Evolutionary conservation across 371 early-diverging fungal genomes (phyloP).

Genomic region (Batrachochytrium dendrobatidis): DNA sequence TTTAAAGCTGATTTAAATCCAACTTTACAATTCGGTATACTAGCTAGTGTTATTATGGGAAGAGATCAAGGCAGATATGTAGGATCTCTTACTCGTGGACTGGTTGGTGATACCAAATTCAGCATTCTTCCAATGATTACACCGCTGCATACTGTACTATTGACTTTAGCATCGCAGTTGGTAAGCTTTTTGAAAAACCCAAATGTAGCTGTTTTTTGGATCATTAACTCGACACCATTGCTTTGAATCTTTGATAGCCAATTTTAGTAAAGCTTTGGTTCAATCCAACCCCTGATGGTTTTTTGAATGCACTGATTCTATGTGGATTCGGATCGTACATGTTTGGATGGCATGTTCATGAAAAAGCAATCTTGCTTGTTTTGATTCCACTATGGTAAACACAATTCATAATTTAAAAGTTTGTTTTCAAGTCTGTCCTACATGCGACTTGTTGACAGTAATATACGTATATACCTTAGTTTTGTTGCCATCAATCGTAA

Average conservation of each 20-base stretch:
- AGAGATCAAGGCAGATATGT: neutral
- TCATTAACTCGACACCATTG: neutral
- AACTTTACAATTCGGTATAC: neutral
- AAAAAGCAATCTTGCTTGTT: slow-evolving; percentile 87
- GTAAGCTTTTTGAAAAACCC: slow-evolving; percentile 30
- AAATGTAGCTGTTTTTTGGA: neutral
- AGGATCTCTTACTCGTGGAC: slow-evolving; percentile 79
- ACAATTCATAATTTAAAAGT: neutral
- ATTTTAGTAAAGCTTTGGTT: slow-evolving; percentile 46
- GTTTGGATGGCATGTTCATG: slow-evolving; percentile 98
- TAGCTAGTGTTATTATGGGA: neutral
- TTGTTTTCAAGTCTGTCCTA: slow-evolving; percentile 10
- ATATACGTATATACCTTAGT: slow-evolving; percentile 8
- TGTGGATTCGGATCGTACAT: slow-evolving; percentile 83
- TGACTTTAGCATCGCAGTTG: slow-evolving; percentile 68
- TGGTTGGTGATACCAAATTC: slow-evolving; percentile 84
- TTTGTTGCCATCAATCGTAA: slow-evolving; percentile 11
- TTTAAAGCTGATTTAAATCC: neutral
- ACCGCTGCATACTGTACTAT: slow-evolving; percentile 65
- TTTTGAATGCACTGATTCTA: slow-evolving; percentile 64
- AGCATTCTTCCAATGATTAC: slow-evolving; percentile 67
- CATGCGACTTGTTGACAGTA: slow-evolving; percentile 13
- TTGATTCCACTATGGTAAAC: slow-evolving; percentile 68
- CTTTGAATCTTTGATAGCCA: slow-evolving; percentile 10
- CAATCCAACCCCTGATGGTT: slow-evolving; percentile 58